Percentiles rank a stretch among this genome's conserved stretches.
These are phyloP conservation scores for Cynanchum wilfordii DNA, from an alignment of 257 asterid species.

Conservation along the genomic window DNA sequence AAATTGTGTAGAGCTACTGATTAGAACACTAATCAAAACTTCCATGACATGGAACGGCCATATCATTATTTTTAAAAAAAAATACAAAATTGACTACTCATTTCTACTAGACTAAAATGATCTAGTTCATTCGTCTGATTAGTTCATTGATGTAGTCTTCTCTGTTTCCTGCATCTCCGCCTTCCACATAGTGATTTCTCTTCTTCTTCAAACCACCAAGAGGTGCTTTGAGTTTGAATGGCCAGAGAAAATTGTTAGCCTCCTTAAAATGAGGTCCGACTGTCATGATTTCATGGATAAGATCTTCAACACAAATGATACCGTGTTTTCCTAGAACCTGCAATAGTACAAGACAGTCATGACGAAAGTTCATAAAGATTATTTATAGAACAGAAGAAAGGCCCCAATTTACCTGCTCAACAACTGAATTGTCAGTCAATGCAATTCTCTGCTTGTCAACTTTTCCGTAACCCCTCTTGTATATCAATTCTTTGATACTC, in stretches of 20 bases:
- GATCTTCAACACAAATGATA: slow-evolving; percentile 52
- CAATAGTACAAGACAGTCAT: background rate
- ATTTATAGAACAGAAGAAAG: background rate
- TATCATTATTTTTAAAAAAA: background rate
- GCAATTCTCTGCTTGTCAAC: slow-evolving; percentile 68
- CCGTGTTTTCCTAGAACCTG: slow-evolving; percentile 51
- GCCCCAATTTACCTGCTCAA: slow-evolving; percentile 46
- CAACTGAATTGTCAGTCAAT: slow-evolving; percentile 56
- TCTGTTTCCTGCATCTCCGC: slow-evolving; percentile 64
- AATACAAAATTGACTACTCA: background rate
- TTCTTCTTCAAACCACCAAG: slow-evolving; percentile 64
- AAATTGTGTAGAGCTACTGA: background rate
- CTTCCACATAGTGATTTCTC: slow-evolving; percentile 63
- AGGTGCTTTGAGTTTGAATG: slow-evolving; percentile 61
- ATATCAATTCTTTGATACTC: slow-evolving; percentile 58
- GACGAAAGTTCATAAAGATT: background rate
- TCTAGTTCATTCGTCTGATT: slow-evolving; percentile 56
- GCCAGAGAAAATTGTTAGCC: slow-evolving; percentile 65
- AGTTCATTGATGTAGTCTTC: slow-evolving; percentile 58
- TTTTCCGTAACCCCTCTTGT: slow-evolving; percentile 73
- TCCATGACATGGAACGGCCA: background rate
- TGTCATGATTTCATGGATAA: slow-evolving; percentile 52
- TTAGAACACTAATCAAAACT: background rate
- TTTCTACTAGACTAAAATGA: background rate
- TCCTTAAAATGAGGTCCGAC: slow-evolving; percentile 63